These are phyloP conservation scores for Cupressus sempervirens DNA, from an alignment of 75 land plant species.

Conservation along the genomic window DNA sequence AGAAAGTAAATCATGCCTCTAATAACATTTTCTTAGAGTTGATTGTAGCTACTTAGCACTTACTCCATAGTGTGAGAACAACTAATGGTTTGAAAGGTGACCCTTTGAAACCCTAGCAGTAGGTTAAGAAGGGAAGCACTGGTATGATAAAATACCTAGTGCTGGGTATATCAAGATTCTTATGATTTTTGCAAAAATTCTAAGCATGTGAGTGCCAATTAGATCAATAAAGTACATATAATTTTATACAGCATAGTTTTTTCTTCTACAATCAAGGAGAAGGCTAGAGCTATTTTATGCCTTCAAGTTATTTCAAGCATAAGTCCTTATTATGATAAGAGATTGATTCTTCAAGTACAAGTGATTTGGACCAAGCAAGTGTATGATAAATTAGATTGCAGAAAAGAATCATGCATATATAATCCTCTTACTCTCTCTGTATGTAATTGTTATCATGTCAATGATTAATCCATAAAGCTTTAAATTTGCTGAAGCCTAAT, in stretches of 20 bases:
- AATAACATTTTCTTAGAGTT: background rate
- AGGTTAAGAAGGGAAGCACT: background rate
- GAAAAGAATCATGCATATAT: no score
- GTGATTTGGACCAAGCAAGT: no score
- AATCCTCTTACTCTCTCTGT: no score
- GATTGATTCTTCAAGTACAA: background rate
- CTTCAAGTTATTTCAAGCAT: no score
- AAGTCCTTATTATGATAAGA: no score
- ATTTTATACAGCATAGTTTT: no score
- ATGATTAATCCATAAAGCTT: background rate
- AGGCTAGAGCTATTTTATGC: no score
- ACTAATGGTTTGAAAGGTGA: background rate
- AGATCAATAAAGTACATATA: background rate
- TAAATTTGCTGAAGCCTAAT: background rate
- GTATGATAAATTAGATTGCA: no score
- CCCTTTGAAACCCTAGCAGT: background rate
- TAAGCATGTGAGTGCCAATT: background rate
- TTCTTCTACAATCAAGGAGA: no score
- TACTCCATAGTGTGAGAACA: background rate
- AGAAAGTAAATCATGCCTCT: background rate
- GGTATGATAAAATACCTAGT: background rate
- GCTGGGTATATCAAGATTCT: background rate
- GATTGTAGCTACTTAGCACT: background rate
- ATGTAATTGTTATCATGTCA: background rate
- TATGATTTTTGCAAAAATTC: background rate